Base-by-base conservation (phyloP, 2,329 filamentous ascomycete genomes). In the Penicillium griseofulvum region DNA sequence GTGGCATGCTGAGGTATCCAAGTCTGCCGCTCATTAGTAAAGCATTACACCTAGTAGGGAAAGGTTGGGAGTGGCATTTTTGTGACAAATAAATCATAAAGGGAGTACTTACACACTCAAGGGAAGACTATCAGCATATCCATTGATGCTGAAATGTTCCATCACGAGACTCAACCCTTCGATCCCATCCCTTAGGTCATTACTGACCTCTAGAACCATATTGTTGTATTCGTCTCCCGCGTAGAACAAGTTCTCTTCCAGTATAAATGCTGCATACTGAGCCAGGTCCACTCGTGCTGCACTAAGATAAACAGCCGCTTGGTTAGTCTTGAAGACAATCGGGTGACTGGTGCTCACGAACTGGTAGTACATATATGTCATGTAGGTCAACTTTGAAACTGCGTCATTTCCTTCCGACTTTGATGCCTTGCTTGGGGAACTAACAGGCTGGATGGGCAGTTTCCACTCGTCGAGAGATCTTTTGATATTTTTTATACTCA, bases 331-430 rank as follows among this genome's bases (percentile, higher is more conserved):
- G 16, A n/a, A 24, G 9, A 1, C 9, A n/a, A 4, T 28, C 2
- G 17, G 17, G 3, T 5, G n/a, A 0, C 31, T 36, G 34, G 5
- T 24, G 16, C 42, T 34, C 1, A 68, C 78, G 61, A 69, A 82
- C 77, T 81, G 73, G 57, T 81, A 81, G 53, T 80, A 80, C 75
- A 81, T 80, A 56, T 78, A 80, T 63, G 80, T 77, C 58, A 81
- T 61, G 39, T 78, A 79, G 4, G 76, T 78, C 63, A 79, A 79
- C 34, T 78, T 52, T 10, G 77, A 73, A 11, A 77, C 70, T 0
- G 77, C 78, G 52, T 78, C 74, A 51, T 78, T 71, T 22, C 71
- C 67, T 10, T 34, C 19, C 2, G 37, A 33, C 11, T 5, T 17
- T 19, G 22, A 14, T 2, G 5, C 16, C 3, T 42, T 11, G 2